A percentile compares a stretch with the other conserved stretches of the same genome.
phyloP scores from a whole-genome alignment of 1,284 basidiomycete genomes.

The Malassezia furfur region DNA sequence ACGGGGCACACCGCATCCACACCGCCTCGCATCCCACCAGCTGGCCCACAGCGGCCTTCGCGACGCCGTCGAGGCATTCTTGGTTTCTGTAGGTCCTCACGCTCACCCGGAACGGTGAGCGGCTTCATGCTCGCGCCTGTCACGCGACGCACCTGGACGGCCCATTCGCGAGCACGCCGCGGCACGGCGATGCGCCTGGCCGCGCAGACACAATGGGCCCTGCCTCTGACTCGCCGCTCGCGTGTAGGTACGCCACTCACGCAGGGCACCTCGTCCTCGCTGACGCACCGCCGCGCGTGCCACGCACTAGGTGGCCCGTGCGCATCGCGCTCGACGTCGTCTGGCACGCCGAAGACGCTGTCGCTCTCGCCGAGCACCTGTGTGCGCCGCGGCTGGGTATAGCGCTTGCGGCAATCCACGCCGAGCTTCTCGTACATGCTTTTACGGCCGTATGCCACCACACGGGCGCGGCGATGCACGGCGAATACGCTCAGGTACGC shows the following conservation, averaged over 20 bases:
- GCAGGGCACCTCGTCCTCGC: constrained; percentile 1
- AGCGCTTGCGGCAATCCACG: background rate
- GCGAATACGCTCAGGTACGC: background rate
- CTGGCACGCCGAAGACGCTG: background rate
- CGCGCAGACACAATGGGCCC: too few species aligned
- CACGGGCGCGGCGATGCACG: constrained; percentile 1
- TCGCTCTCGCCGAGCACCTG: background rate
- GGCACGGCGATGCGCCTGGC: too few species aligned
- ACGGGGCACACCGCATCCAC: too few species aligned
- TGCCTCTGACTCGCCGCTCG: background rate
- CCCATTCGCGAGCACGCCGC: too few species aligned
- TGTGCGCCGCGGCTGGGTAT: background rate
- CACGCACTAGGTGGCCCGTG: background rate
- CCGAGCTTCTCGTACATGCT: background rate
- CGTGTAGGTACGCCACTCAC: background rate
- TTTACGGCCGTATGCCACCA: background rate
- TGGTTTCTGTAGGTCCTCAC: background rate
- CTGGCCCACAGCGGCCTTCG: background rate
- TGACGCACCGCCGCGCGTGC: background rate
- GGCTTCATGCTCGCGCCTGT: background rate
- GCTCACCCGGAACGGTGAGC: background rate
- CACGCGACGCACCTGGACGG: too few species aligned
- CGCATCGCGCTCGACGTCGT: background rate
- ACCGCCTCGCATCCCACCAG: background rate
- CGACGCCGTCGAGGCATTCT: background rate